Evolutionary conservation across 202 grass and related monocot genomes (phyloP).

Genomic region (Carex sylvatica): DNA sequence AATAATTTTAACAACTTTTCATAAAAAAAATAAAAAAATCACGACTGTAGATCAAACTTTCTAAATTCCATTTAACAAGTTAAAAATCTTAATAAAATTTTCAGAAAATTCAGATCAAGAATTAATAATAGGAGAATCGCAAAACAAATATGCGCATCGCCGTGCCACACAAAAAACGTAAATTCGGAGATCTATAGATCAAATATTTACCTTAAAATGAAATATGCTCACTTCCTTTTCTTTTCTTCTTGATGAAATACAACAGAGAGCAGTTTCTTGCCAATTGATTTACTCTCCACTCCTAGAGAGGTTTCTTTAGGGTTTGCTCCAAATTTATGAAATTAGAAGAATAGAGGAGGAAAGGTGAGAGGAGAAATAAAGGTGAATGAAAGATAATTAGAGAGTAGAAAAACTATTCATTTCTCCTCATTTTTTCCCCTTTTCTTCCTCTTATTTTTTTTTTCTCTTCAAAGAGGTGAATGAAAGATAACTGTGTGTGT

Average conservation of each 20-base stretch:
- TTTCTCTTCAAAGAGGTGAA: too few relatives aligned
- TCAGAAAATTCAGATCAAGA: not conserved
- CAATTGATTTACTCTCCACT: not conserved
- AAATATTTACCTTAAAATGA: not conserved
- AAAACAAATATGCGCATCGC: not conserved
- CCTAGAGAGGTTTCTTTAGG: too few relatives aligned
- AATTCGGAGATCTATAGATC: not conserved
- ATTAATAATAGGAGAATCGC: not conserved
- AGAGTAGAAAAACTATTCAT: not conserved
- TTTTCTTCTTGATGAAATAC: not conserved
- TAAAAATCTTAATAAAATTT: not conserved
- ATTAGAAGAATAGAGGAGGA: not conserved
- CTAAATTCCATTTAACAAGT: not conserved
- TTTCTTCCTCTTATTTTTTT: too few relatives aligned
- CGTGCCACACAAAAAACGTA: not conserved
- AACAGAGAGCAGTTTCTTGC: not conserved
- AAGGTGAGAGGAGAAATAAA: not conserved
- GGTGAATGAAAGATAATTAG: not conserved
- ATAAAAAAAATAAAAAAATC: too few relatives aligned
- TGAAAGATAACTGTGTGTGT: too few relatives aligned
- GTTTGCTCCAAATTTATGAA: not conserved
- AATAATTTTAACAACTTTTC: not conserved
- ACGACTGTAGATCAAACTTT: not conserved
- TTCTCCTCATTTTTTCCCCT: too few relatives aligned
- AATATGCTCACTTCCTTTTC: not conserved